A percentile compares a stretch with the other conserved stretches of the same genome.
Evolutionary conservation across 73 alveolate species (phyloP).

Genomic region (Paraurostyla sp.): DNA sequence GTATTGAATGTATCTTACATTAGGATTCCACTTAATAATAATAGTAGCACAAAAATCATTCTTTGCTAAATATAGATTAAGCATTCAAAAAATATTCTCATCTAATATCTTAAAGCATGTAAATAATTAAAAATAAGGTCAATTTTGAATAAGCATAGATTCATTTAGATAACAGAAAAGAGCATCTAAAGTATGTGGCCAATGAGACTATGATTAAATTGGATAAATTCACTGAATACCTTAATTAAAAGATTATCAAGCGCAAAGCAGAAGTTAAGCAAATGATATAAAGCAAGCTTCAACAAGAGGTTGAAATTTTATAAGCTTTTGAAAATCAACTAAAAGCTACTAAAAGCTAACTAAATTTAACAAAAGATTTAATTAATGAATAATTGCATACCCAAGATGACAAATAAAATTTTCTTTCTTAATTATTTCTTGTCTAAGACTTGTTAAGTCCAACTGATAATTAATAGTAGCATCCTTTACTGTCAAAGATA

Average conservation of each 20-base stretch:
- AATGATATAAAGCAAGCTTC: background rate
- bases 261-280: background rate
- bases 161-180: background rate
- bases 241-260: background rate
- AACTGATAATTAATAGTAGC: too few relatives aligned
- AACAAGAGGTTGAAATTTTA: background rate
- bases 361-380: background rate
- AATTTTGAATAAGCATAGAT: background rate
- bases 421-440: too few relatives aligned
- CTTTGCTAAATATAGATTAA: background rate
- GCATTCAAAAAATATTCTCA: background rate
- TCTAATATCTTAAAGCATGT: background rate
- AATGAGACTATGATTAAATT: background rate
- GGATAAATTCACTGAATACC: background rate
- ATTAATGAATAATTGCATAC: too few relatives aligned
- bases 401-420: too few relatives aligned
- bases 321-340: background rate
- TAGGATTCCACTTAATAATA: too few relatives aligned
- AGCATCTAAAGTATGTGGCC: background rate
- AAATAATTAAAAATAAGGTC: background rate
- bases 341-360: background rate
- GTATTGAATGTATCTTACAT: conserved; percentile 7
- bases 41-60: conserved; percentile 13
- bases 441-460: too few relatives aligned
- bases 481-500: too few relatives aligned